Conservation (phyloP, 257 asterid species). For the Scutellaria galericulata region DNA sequence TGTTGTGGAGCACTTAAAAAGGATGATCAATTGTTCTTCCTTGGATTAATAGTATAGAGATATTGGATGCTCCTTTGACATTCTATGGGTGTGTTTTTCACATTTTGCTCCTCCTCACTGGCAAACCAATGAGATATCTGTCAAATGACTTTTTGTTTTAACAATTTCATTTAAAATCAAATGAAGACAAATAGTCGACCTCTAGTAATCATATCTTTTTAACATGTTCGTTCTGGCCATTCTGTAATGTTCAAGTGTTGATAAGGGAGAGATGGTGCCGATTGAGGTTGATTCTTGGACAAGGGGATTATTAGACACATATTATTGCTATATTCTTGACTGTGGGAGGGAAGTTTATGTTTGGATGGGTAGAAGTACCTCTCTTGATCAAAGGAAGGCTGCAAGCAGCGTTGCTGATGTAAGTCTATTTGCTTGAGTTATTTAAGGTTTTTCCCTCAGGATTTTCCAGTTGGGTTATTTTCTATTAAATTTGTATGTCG, state of each 20-base stretch:
- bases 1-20: background rate
- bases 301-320: constrained; percentile 86
- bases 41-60: constrained; percentile 5
- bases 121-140: constrained; percentile 10
- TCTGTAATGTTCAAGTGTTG: constrained; percentile 45
- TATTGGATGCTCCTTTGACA: constrained; percentile 18
- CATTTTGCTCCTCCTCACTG: background rate
- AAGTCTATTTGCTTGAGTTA: constrained; percentile 44
- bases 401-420: constrained; percentile 88
- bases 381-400: constrained; percentile 91
- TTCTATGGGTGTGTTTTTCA: background rate
- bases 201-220: constrained; percentile 13
- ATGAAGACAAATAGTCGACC: constrained; percentile 1
- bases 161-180: background rate
- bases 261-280: constrained; percentile 74
- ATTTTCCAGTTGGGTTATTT: constrained; percentile 23
- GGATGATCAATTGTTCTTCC: background rate
- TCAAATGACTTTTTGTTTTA: constrained; percentile 1
- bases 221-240: constrained; percentile 21
- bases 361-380: constrained; percentile 96
- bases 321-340: constrained; percentile 86
- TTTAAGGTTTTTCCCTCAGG: constrained; percentile 13
- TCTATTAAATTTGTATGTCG: constrained; percentile 30
- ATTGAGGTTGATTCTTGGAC: constrained; percentile 72
- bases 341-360: constrained; percentile 81